Conservation (phyloP, 345 rosid species). For the Kandelia obovata region DNA sequence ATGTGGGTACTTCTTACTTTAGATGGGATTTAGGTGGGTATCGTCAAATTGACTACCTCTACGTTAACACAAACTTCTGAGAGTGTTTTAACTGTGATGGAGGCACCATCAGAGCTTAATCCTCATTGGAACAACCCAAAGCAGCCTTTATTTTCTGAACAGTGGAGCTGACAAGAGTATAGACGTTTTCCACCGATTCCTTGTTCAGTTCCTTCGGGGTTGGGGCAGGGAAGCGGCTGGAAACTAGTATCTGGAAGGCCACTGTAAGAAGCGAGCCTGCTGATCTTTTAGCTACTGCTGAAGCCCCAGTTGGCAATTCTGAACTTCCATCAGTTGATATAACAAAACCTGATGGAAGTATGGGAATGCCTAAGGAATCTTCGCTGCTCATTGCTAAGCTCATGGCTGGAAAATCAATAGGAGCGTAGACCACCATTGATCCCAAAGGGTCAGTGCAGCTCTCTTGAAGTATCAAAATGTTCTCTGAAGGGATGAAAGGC, state of each 20-base stretch:
- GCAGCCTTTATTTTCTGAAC: constrained; percentile 44
- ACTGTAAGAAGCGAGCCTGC: constrained; percentile 52
- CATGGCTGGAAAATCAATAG: constrained; percentile 39
- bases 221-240: constrained; percentile 16
- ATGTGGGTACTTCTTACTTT: too few species aligned
- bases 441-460: constrained; percentile 44
- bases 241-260: constrained; percentile 56
- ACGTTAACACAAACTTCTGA: too few species aligned
- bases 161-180: constrained; percentile 51
- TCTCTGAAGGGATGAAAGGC: constrained; percentile 26
- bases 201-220: constrained; percentile 22
- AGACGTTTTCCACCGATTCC: constrained; percentile 47
- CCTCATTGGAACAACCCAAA: constrained; percentile 25
- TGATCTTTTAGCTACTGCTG: constrained; percentile 11
- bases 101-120: not conserved
- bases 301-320: constrained; percentile 1
- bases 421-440: constrained; percentile 57
- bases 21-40: too few species aligned
- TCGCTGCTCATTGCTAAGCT: constrained; percentile 31
- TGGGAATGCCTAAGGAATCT: constrained; percentile 31
- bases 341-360: constrained; percentile 75
- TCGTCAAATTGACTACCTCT: too few species aligned
- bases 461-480: constrained; percentile 60
- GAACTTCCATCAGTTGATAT: constrained; percentile 48
- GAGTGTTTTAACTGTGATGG: too few species aligned